Conservation (phyloP, 2,329 filamentous ascomycete species). For the Xylariaceae sp. region DNA sequence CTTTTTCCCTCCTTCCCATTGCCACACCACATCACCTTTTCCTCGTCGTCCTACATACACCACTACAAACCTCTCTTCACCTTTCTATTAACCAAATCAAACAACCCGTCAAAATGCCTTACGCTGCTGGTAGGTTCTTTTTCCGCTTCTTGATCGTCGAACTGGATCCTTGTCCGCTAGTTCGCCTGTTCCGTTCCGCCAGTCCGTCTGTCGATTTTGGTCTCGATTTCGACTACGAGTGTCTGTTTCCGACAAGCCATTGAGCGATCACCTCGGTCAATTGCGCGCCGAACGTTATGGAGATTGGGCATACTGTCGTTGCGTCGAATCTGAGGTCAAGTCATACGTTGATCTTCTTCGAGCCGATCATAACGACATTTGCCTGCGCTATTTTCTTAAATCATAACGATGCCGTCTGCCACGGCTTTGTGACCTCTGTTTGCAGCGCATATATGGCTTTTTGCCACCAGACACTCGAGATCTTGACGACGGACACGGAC, state of each 20-base stretch:
- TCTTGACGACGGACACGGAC: not conserved
- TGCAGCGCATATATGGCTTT: not conserved
- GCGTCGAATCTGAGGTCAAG: constrained; percentile 1
- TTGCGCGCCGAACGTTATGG: constrained; percentile 9
- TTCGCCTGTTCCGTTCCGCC: not conserved
- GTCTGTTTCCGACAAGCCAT: constrained; percentile 26
- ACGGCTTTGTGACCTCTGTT: not conserved
- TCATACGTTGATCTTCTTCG: constrained; percentile 9
- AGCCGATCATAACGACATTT: constrained; percentile 10
- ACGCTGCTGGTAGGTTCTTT: constrained; percentile 40
- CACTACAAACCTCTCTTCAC: constrained; percentile 22
- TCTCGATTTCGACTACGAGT: constrained; percentile 12
- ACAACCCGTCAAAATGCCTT: constrained; percentile 39
- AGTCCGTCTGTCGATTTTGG: too few relatives aligned
- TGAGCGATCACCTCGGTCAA: constrained; percentile 16
- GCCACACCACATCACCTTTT: constrained; percentile 8
- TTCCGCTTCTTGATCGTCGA: constrained; percentile 8
- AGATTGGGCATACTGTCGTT: constrained; percentile 1
- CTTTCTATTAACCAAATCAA: constrained; percentile 12
- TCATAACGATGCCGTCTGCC: not conserved
- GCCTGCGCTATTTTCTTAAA: constrained; percentile 30
- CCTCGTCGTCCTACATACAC: constrained; percentile 15
- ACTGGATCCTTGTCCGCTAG: not conserved
- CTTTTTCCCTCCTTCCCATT: constrained; percentile 6
- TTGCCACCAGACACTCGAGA: not conserved